A percentile compares a stretch with the other conserved stretches of the same genome.
Evolutionary conservation across 2,329 filamentous ascomycete genomes (phyloP).

Genomic region (Neonectria punicea): DNA sequence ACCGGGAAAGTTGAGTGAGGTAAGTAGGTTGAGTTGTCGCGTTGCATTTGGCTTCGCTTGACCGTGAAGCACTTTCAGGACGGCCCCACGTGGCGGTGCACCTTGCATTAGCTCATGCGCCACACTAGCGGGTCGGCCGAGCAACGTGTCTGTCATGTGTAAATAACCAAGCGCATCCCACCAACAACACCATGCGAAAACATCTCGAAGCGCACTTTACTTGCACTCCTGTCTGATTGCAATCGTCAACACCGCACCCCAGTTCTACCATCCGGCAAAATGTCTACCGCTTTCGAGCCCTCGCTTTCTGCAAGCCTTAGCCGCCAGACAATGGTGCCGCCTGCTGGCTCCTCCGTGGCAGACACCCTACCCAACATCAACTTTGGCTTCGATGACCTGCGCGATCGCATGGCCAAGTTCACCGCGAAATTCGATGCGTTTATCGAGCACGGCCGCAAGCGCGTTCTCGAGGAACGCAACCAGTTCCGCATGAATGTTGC

Average conservation of each 20-base stretch:
- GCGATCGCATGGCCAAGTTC: conserved; percentile 94
- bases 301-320: conserved; percentile 72
- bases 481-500: conserved; percentile 91
- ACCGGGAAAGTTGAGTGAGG: conserved; percentile 18
- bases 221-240: neutral
- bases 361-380: conserved; percentile 88
- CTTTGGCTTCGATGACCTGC: conserved; percentile 95
- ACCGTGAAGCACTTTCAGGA: conserved; percentile 36
- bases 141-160: conserved; percentile 41
- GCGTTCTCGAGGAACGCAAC: conserved; percentile 91
- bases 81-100: conserved; percentile 44
- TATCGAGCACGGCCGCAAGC: conserved; percentile 89
- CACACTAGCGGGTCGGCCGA: conserved; percentile 44
- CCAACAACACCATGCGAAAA: conserved; percentile 7
- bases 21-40: conserved; percentile 3
- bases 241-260: neutral
- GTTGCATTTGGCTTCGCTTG: conserved; percentile 11
- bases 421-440: conserved; percentile 91
- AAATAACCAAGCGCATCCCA: conserved; percentile 32
- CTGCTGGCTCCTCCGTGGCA: conserved; percentile 73
- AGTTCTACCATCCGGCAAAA: conserved; percentile 41
- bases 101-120: conserved; percentile 24
- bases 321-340: conserved; percentile 67
- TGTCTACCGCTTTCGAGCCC: conserved; percentile 73
- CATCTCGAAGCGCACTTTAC: neutral